Conservation (phyloP, 805 yeast genomes). For the Saccharomycopsis microspora region DNA sequence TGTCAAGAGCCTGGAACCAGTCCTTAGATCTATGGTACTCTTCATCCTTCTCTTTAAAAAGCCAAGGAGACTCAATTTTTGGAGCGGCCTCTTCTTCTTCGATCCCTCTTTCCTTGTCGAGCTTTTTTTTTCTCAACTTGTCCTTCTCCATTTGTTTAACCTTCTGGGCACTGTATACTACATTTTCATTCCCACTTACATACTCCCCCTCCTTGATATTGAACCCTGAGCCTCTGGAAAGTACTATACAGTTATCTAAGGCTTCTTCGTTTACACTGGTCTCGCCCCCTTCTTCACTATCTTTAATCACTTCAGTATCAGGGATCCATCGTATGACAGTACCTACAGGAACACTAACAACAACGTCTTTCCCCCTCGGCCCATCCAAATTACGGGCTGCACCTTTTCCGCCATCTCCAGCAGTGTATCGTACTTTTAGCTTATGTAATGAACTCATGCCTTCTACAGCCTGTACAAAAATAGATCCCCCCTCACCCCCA, state of each 20-base stretch:
- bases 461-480: slow-evolving; percentile 72
- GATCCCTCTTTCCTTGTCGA: not conserved
- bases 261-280: slow-evolving; percentile 10
- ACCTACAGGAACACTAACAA: slow-evolving; percentile 86
- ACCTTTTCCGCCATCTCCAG: slow-evolving; percentile 65
- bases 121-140: no score
- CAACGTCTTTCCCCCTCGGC: slow-evolving; percentile 64
- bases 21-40: slow-evolving; percentile 55
- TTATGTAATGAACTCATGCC: slow-evolving; percentile 64
- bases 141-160: no score
- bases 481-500: slow-evolving; percentile 88
- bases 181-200: no score
- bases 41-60: slow-evolving; percentile 67
- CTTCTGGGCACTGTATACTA: no score
- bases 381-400: slow-evolving; percentile 76
- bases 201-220: slow-evolving; percentile 14
- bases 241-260: no score
- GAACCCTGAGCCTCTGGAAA: not conserved
- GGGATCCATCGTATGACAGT: slow-evolving; percentile 82
- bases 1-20: slow-evolving; percentile 54
- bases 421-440: slow-evolving; percentile 54
- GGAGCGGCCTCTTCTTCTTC: not conserved
- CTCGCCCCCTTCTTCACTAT: slow-evolving; percentile 14
- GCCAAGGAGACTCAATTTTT: slow-evolving; percentile 60
- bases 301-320: slow-evolving; percentile 41